Base-by-base conservation (phyloP, 1,284 basidiomycete species). In the Malassezia sp. region DNA sequence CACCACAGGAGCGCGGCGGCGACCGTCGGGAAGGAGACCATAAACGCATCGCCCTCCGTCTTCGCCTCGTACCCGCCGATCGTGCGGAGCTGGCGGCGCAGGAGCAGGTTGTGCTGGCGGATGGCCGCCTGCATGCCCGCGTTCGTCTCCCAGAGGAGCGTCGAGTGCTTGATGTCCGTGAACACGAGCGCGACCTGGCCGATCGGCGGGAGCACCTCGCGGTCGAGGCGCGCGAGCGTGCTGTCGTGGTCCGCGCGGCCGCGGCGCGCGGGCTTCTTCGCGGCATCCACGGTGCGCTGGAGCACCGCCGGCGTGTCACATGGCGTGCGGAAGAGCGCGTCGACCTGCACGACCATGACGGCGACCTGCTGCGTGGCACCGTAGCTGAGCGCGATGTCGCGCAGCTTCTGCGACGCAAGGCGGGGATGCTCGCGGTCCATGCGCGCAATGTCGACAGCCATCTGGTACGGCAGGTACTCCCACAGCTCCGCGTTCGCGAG, bases 51-150 rank as follows among this genome's bases (percentile, higher is more conserved):
- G 28, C 93, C 93, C 82, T 97, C 93, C 17, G 93, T 97, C 73
- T 99, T 99, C 63, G 96, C 91, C 73, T 97, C 90, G 72, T 96
- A 99, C 0, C 93, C 93, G 32, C 89, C 90, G 63, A 90, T 91
- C 42, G 85, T 77, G 24, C 91, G 80, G 33, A 97, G 74, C 57
- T 86, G 83, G 9, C 90, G 78, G 18, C 91, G 81, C 49, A 97
- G 77, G 12, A 96, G 75, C 50, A 76, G 78, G 71, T 96, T 93
- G 74, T 97, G 93, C 63, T 89, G 73, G 29, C 83, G 80, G 78
- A 96, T 93, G 1, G 91, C 90, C 0, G 85, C 83, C 34, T 84
- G 82, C 91, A 97, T 97, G 4, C 90, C 90, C 0, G 83, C 80
- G 64, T 97, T 97, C 38, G 82, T 83, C 68, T 99, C 93, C 93